Conservation (phyloP, 169 alveolate genomes). For the Plasmodium inui region DNA sequence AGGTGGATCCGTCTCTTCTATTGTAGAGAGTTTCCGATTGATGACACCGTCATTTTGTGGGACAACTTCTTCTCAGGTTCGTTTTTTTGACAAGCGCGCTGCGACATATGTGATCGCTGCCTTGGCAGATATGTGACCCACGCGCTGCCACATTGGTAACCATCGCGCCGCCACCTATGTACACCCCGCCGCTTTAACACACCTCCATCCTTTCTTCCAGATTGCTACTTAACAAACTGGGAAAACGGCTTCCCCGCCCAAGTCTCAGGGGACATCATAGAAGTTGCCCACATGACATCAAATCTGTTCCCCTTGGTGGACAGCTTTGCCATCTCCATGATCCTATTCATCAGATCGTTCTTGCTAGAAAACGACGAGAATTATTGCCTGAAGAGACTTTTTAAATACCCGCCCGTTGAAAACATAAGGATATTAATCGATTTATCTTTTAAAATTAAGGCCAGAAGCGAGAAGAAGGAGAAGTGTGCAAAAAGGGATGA, state of each 20-base stretch:
- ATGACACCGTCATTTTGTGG: constrained; percentile 83
- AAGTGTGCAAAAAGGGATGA: constrained; percentile 11
- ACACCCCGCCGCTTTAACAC: not conserved
- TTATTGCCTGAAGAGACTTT: constrained; percentile 46
- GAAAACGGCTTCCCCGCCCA: not conserved
- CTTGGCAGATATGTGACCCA: not conserved
- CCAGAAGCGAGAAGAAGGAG: constrained; percentile 44
- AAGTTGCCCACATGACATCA: constrained; percentile 36
- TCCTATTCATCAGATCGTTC: constrained; percentile 45
- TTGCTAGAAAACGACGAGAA: constrained; percentile 60
- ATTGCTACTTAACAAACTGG: constrained; percentile 39
- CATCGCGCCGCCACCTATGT: not conserved
- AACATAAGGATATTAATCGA: constrained; percentile 57
- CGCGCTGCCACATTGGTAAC: no score
- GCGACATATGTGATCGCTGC: not conserved
- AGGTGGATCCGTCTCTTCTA: constrained; percentile 89
- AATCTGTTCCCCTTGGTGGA: constrained; percentile 40
- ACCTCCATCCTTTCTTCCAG: constrained; percentile 10
- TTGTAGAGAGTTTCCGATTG: constrained; percentile 85
- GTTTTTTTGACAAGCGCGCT: not conserved
- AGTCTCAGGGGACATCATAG: constrained; percentile 38
- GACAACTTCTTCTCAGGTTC: constrained; percentile 78
- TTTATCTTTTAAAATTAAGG: constrained; percentile 32
- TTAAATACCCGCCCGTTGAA: constrained; percentile 72
- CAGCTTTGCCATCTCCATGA: constrained; percentile 58